Conservation (phyloP, 352 stramenopile species). For the Globisporangium lucens region DNA sequence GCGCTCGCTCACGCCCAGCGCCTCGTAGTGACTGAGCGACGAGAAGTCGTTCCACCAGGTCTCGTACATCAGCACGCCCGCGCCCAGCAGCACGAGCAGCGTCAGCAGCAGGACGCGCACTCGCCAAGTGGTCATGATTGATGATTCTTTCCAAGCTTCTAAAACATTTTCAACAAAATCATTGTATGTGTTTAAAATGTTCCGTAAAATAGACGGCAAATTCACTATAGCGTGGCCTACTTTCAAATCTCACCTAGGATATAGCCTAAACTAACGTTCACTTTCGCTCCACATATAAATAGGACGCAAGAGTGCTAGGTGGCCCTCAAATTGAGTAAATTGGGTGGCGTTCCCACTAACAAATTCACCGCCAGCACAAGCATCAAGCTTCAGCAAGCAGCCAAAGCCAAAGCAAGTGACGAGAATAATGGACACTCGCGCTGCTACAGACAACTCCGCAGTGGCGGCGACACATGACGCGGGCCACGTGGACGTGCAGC, state of each 20-base stretch:
- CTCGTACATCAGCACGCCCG: slow-evolving; percentile 23
- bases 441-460: background rate
- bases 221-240: background rate
- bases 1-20: slow-evolving; percentile 24
- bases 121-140: slow-evolving; percentile 2
- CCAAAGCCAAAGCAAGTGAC: background rate
- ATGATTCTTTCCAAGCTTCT: background rate
- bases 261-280: background rate
- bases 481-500: background rate
- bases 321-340: slow-evolving; percentile 17
- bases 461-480: background rate
- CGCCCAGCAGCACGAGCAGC: slow-evolving; percentile 4
- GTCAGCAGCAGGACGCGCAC: slow-evolving; percentile 9
- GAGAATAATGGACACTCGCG: slow-evolving; percentile 13
- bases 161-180: no score
- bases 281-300: background rate
- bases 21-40: slow-evolving; percentile 35
- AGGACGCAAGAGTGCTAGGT: background rate
- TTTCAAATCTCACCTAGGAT: background rate
- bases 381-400: background rate
- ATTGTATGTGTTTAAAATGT: no score
- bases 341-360: slow-evolving; percentile 13
- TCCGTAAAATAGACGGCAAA: background rate
- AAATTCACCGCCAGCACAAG: background rate
- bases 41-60: slow-evolving; percentile 37